These are phyloP conservation scores for Jacaranda mimosifolia DNA, from an alignment of 257 asterid genomes.

Conservation along the genomic window DNA sequence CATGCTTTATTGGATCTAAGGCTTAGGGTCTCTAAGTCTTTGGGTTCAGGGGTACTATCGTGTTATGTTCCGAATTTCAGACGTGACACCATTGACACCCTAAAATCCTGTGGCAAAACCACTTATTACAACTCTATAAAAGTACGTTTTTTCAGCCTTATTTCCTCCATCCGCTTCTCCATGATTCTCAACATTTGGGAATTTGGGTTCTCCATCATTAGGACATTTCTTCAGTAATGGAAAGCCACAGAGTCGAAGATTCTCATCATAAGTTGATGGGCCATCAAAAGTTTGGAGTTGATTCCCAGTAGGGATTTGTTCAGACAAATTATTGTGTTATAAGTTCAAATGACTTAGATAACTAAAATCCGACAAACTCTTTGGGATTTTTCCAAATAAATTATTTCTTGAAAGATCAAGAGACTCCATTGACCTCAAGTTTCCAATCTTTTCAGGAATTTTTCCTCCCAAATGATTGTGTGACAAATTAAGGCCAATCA, in stretches of 20 bases:
- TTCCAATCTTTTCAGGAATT: constrained; percentile 23
- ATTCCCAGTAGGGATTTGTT: constrained; percentile 32
- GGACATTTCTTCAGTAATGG: constrained; percentile 5
- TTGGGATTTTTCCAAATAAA: constrained; percentile 30
- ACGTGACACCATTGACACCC: constrained; percentile 22
- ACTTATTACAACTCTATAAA: background rate
- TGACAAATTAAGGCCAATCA: background rate
- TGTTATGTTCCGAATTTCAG: no score
- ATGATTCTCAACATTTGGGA: background rate
- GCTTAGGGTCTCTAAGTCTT: no score
- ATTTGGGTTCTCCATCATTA: background rate
- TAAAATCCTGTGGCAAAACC: constrained; percentile 32
- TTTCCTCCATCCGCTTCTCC: background rate
- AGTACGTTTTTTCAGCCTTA: background rate
- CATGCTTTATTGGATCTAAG: no score
- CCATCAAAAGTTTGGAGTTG: constrained; percentile 25
- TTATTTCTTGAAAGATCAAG: no score
- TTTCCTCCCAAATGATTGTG: constrained; percentile 16
- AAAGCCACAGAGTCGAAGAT: constrained; percentile 25
- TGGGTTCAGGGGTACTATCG: no score
- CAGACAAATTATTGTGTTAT: constrained; percentile 38
- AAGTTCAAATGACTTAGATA: constrained; percentile 31
- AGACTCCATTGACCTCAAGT: constrained; percentile 19
- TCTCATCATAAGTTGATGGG: background rate
- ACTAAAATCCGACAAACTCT: constrained; percentile 9